Percentiles rank a stretch among this genome's conserved stretches.
Conservation (phyloP, 2,329 filamentous ascomycete species). For the Talaromyces sp. region DNA sequence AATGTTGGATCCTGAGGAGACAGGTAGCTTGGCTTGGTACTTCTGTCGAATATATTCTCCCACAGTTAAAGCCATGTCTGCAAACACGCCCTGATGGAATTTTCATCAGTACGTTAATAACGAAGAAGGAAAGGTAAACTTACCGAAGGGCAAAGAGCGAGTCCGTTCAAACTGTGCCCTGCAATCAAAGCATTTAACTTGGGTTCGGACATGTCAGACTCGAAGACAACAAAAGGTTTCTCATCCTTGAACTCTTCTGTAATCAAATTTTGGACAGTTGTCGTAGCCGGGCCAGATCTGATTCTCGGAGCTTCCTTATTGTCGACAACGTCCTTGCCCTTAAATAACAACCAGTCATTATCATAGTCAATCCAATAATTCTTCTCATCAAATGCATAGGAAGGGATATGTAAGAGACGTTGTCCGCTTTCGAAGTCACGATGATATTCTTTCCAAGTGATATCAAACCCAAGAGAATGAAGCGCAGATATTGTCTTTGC, state of each 20-base stretch:
- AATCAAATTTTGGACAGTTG: neutral
- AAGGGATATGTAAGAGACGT: slow-evolving; percentile 47
- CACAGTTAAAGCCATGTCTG: slow-evolving; percentile 2
- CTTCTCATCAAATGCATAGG: slow-evolving; percentile 56
- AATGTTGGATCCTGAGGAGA: neutral
- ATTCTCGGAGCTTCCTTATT: neutral
- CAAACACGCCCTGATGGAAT: neutral
- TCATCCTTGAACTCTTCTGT: neutral
- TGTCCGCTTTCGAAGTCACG: slow-evolving; percentile 45
- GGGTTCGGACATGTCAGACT: neutral
- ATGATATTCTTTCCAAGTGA: slow-evolving; percentile 69
- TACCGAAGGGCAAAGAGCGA: neutral
- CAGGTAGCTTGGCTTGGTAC: neutral
- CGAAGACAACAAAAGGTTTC: neutral
- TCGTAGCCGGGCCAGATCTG: neutral
- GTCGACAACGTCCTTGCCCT: slow-evolving; percentile 50
- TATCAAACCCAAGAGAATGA: slow-evolving; percentile 48
- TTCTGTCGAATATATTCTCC: neutral
- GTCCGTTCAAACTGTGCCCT: neutral
- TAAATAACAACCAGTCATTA: slow-evolving; percentile 68
- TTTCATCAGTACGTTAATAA: too few species aligned
- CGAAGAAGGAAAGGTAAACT: neutral
- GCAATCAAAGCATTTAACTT: neutral
- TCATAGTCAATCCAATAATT: slow-evolving; percentile 70
- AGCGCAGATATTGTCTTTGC: neutral